phyloP scores from a whole-genome alignment of 1,284 basidiomycete genomes.

The Sphagnurus paluster region DNA sequence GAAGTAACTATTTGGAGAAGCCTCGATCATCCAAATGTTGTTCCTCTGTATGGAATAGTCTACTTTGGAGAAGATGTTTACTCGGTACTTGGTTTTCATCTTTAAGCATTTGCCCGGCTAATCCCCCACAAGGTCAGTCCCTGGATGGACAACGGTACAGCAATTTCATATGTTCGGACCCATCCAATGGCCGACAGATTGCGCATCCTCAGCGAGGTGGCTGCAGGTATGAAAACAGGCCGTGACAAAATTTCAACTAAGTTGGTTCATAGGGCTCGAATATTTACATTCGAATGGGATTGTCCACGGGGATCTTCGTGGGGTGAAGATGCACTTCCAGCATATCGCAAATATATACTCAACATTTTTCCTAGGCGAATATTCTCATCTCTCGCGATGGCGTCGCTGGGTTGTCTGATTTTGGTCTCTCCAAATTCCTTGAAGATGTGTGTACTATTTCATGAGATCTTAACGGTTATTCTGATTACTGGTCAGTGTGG shows the following conservation, averaged over 20 bases:
- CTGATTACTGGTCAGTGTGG: conserved; percentile 26
- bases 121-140: conserved; percentile 36
- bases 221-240: conserved; percentile 32
- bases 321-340: conserved; percentile 27
- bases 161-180: conserved; percentile 32
- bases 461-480: not conserved
- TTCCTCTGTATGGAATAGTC: conserved; percentile 40
- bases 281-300: conserved; percentile 42
- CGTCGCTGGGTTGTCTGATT: conserved; percentile 39
- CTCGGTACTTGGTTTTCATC: conserved; percentile 25
- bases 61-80: conserved; percentile 35
- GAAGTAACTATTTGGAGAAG: conserved; percentile 45
- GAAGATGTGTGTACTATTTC: conserved; percentile 32
- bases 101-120: conserved; percentile 1
- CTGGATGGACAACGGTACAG: conserved; percentile 45
- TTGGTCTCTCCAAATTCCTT: conserved; percentile 42
- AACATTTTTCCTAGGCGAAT: conserved; percentile 32
- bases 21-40: conserved; percentile 40
- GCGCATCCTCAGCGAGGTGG: conserved; percentile 37
- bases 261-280: conserved; percentile 40
- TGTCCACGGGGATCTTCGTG: conserved; percentile 47
- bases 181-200: conserved; percentile 34
- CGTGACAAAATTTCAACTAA: no score
- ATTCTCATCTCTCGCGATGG: conserved; percentile 38
- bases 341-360: not conserved